phyloP scores from a whole-genome alignment of 2,329 filamentous ascomycete species.

The Aspergillus amoenus region DNA sequence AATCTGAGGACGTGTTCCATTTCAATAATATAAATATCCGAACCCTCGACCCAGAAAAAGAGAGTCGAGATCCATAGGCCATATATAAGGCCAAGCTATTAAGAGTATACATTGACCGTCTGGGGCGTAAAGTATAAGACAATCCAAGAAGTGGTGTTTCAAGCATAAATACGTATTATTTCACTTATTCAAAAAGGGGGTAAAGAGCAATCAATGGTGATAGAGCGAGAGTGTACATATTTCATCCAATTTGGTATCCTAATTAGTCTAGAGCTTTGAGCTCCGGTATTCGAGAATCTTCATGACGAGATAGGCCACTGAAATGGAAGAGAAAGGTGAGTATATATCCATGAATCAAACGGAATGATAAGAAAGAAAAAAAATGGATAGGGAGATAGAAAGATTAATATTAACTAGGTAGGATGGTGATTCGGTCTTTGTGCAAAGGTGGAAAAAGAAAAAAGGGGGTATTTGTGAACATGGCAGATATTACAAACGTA shows the following conservation, averaged over 20 bases:
- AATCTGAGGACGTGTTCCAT: not conserved
- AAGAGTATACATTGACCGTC: not conserved
- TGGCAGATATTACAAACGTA: not conserved
- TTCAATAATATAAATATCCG: not conserved
- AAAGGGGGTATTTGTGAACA: too few species aligned
- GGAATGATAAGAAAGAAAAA: not conserved
- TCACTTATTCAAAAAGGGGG: not conserved
- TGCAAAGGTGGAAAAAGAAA: too few species aligned
- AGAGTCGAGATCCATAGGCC: too few species aligned
- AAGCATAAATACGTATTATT: not conserved
- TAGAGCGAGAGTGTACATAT: not conserved
- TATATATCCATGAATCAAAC: not conserved
- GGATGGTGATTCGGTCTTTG: too few species aligned
- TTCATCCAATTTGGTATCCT: constrained; percentile 5
- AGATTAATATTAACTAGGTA: not conserved
- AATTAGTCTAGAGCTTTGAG: not conserved
- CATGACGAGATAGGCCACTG: constrained; percentile 5
- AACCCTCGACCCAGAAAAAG: not conserved
- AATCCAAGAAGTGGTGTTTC: not conserved
- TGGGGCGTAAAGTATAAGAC: not conserved
- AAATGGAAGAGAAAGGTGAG: not conserved
- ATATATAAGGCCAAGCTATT: not conserved
- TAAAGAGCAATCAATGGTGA: not conserved
- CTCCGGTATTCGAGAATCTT: constrained; percentile 6
- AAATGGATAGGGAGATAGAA: not conserved